phyloP scores from a whole-genome alignment of 2,329 filamentous ascomycete species.

The Nothophoma quercina region DNA sequence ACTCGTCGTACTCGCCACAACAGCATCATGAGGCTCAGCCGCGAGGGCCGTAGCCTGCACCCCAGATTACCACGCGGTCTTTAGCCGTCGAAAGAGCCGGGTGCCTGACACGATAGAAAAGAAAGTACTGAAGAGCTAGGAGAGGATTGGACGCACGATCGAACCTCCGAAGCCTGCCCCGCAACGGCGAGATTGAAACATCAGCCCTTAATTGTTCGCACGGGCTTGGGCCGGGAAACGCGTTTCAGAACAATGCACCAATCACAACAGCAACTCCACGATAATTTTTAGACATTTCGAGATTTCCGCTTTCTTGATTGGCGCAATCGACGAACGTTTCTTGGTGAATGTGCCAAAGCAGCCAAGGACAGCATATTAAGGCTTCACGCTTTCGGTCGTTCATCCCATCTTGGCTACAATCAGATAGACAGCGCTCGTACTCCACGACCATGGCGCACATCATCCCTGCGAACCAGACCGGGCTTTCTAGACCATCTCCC shows the following conservation, averaged over 20 bases:
- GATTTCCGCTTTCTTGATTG: conserved; percentile 6
- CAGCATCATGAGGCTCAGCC: not conserved
- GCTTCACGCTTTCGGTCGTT: conserved; percentile 21
- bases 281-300: not conserved
- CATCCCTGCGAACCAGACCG: conserved; percentile 16
- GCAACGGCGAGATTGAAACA: conserved; percentile 33
- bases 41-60: not conserved
- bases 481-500: conserved; percentile 10
- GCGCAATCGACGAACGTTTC: not conserved
- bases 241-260: conserved; percentile 31
- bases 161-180: conserved; percentile 22
- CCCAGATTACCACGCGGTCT: not conserved
- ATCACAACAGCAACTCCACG: conserved; percentile 8
- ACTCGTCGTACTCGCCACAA: not conserved
- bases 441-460: conserved; percentile 23
- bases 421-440: conserved; percentile 20
- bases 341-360: conserved; percentile 4
- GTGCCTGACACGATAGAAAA: conserved; percentile 10
- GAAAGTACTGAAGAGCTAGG: conserved; percentile 18
- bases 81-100: conserved; percentile 10
- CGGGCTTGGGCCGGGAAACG: conserved; percentile 21
- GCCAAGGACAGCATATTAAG: conserved; percentile 31
- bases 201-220: conserved; percentile 31
- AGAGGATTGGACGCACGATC: conserved; percentile 14
- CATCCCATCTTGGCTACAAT: conserved; percentile 27